phyloP scores from a whole-genome alignment of 192 early-diverging fungal species.

The Nowakowskiella sp. region DNA sequence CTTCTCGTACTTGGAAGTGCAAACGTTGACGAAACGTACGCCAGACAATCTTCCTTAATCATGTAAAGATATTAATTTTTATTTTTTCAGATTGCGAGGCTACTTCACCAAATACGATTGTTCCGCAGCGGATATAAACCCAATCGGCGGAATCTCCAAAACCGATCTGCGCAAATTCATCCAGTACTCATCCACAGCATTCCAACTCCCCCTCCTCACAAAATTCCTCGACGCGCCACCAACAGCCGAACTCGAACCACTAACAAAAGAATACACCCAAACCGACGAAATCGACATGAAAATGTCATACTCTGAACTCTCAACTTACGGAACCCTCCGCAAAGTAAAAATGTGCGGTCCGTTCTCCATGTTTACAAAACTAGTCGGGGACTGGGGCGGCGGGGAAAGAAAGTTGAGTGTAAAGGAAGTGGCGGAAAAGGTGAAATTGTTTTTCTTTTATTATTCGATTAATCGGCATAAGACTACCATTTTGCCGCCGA shows the following conservation, averaged over 20 bases:
- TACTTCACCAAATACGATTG: conserved; percentile 99
- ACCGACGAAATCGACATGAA: conserved; percentile 95
- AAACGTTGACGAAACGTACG: conserved; percentile 93
- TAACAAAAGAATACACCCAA: conserved; percentile 73
- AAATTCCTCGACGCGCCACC: conserved; percentile 81
- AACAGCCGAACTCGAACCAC: conserved; percentile 94
- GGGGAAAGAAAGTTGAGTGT: conserved; percentile 50
- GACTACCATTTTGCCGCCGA: conserved; percentile 92
- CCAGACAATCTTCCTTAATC: background rate
- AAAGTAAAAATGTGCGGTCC: conserved; percentile 86
- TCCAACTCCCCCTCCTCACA: background rate
- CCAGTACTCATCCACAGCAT: conserved; percentile 41
- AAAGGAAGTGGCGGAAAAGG: conserved; percentile 72
- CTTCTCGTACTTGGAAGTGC: conserved; percentile 90
- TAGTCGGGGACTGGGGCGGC: conserved; percentile 72
- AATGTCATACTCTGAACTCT: conserved; percentile 93
- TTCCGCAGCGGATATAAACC: conserved; percentile 93
- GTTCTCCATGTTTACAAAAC: conserved; percentile 85
- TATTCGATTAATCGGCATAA: conserved; percentile 98
- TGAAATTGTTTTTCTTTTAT: conserved; percentile 93
- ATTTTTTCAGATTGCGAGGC: conserved; percentile 66
- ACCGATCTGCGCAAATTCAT: conserved; percentile 80
- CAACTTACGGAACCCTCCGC: conserved; percentile 81
- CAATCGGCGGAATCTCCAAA: conserved; percentile 90
- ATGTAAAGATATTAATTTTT: background rate